These are phyloP conservation scores for Sugiyamaella qingdaonensis DNA, from an alignment of 805 yeast genomes.

Conservation along the genomic window DNA sequence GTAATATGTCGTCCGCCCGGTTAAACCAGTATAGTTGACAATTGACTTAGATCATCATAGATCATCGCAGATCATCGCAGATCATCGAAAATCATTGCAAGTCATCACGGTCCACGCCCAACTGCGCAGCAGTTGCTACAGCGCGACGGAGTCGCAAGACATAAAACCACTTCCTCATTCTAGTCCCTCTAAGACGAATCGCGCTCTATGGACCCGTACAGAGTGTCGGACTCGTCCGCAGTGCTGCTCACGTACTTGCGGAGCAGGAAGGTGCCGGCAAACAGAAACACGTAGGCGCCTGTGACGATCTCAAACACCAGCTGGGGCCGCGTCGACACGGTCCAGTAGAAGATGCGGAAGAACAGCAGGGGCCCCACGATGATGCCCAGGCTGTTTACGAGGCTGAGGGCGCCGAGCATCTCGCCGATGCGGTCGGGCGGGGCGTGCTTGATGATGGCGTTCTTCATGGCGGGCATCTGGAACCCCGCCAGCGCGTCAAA, in stretches of 20 bases:
- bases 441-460: conserved; percentile 25
- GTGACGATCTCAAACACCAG: conserved; percentile 20
- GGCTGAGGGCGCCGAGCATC: conserved; percentile 25
- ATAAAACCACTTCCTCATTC: too few relatives aligned
- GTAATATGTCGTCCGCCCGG: too few relatives aligned
- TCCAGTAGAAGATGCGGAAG: conserved; percentile 15
- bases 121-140: too few relatives aligned
- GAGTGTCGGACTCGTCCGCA: background rate
- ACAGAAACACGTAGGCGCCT: conserved; percentile 9
- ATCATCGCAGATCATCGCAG: too few relatives aligned
- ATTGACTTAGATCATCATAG: too few relatives aligned
- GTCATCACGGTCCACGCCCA: too few relatives aligned
- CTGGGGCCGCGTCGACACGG: conserved; percentile 21
- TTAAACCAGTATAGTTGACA: too few relatives aligned
- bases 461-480: conserved; percentile 23
- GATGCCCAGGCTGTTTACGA: conserved; percentile 19
- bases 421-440: conserved; percentile 23
- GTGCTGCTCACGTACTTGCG: background rate
- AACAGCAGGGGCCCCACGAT: conserved; percentile 21
- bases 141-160: too few relatives aligned
- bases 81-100: too few relatives aligned
- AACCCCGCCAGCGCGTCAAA: conserved; percentile 21
- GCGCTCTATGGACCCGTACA: background rate
- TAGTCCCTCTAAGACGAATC: too few relatives aligned
- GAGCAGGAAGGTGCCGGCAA: conserved; percentile 4